Evolutionary conservation across 2,329 filamentous ascomycete genomes (phyloP).

Genomic region (Penicillium sp.): DNA sequence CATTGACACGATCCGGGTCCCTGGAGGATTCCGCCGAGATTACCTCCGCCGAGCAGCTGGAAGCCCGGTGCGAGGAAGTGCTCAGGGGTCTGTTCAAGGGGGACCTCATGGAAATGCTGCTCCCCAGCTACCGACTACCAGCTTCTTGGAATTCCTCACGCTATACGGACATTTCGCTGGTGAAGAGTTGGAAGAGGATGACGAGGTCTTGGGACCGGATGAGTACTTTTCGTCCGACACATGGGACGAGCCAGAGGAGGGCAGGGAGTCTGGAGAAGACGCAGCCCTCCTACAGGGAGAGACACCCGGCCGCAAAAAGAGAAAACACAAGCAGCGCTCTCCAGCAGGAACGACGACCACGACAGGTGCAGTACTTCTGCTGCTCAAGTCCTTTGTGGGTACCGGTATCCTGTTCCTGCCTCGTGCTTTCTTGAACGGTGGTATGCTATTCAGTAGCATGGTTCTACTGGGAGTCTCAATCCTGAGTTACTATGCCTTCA

Average conservation of each 20-base stretch:
- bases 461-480: conserved; percentile 83
- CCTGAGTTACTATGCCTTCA: conserved; percentile 96
- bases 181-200: conserved; percentile 94
- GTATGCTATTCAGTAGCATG: conserved; percentile 94
- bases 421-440: conserved; percentile 90
- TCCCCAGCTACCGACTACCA: conserved; percentile 77
- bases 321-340: conserved; percentile 73
- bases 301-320: conserved; percentile 69
- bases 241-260: conserved; percentile 57
- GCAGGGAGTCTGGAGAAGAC: conserved; percentile 81
- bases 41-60: conserved; percentile 76
- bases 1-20: conserved; percentile 87
- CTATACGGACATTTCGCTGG: conserved; percentile 97
- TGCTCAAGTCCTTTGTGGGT: conserved; percentile 97
- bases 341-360: conserved; percentile 75
- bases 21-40: conserved; percentile 90
- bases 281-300: conserved; percentile 73
- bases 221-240: conserved; percentile 88
- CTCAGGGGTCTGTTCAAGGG: conserved; percentile 40
- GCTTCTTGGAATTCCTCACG: conserved; percentile 92
- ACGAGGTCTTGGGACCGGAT: conserved; percentile 81
- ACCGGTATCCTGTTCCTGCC: conserved; percentile 94
- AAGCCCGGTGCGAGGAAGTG: conserved; percentile 57
- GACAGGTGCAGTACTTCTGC: conserved; percentile 75
- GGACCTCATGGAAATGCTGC: conserved; percentile 36